These are phyloP conservation scores for Linnemannia exigua DNA, from an alignment of 192 early-diverging fungal genomes.

Conservation along the genomic window DNA sequence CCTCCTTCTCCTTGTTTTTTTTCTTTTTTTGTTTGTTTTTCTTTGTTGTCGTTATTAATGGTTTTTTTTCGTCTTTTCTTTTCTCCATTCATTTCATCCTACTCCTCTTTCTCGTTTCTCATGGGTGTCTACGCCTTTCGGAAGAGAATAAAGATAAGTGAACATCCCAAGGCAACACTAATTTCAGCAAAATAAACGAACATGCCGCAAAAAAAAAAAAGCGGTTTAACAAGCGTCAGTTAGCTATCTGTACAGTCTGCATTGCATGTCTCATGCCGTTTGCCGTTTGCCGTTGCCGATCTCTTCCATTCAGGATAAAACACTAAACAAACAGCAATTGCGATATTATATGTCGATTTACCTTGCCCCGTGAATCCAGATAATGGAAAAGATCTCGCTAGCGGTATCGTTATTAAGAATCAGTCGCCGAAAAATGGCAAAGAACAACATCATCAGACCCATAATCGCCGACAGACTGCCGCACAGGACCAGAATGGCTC, in stretches of 20 bases:
- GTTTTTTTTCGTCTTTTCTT: background rate
- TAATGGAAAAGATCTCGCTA: slow-evolving; percentile 44
- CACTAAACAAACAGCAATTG: background rate
- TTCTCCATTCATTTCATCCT: background rate
- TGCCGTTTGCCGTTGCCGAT: background rate
- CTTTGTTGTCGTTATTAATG: background rate
- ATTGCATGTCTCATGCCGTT: background rate
- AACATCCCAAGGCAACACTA: slow-evolving; percentile 54
- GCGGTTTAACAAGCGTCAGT: background rate
- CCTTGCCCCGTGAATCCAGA: slow-evolving; percentile 56
- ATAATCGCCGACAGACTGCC: slow-evolving; percentile 49
- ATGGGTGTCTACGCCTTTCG: slow-evolving; percentile 26
- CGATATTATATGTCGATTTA: background rate
- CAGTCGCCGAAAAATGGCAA: slow-evolving; percentile 48
- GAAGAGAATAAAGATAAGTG: slow-evolving; percentile 53
- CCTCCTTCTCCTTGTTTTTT: background rate
- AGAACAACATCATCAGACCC: slow-evolving; percentile 56
- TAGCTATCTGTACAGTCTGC: background rate
- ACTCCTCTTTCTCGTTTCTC: background rate
- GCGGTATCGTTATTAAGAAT: slow-evolving; percentile 38
- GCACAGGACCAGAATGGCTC: slow-evolving; percentile 43
- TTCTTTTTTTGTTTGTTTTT: background rate
- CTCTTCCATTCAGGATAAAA: background rate
- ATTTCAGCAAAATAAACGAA: background rate
- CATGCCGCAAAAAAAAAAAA: background rate